Evolutionary conservation across 2,329 filamentous ascomycete species (phyloP).

Genomic region (Hyphodiscus sp.): DNA sequence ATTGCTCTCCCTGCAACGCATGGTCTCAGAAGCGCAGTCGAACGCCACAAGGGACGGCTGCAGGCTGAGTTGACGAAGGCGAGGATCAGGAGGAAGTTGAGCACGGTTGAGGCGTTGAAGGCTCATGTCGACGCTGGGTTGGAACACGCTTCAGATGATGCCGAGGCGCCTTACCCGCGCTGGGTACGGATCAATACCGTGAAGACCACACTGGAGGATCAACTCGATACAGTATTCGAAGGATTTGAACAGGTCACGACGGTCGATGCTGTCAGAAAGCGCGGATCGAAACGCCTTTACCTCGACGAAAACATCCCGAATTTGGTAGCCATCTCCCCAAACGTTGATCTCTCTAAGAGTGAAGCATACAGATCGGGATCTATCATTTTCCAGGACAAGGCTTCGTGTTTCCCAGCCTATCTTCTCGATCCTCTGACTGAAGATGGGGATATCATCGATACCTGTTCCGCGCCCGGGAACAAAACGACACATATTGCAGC

Average conservation of each 20-base stretch:
- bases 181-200: constrained; percentile 88
- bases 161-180: constrained; percentile 57
- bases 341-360: constrained; percentile 64
- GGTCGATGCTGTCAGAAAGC: constrained; percentile 49
- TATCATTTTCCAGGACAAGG: constrained; percentile 92
- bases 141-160: constrained; percentile 33
- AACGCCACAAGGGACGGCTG: constrained; percentile 75
- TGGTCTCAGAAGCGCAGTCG: constrained; percentile 67
- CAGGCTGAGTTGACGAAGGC: constrained; percentile 76
- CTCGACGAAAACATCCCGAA: constrained; percentile 80
- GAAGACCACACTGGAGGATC: constrained; percentile 61
- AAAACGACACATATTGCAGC: constrained; percentile 93
- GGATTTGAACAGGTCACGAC: constrained; percentile 50
- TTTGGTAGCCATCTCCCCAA: constrained; percentile 69
- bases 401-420: constrained; percentile 93
- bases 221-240: constrained; percentile 69
- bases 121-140: constrained; percentile 47
- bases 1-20: constrained; percentile 77
- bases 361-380: constrained; percentile 68
- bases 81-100: constrained; percentile 63
- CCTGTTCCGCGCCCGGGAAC: constrained; percentile 91
- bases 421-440: constrained; percentile 63
- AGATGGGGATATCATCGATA: constrained; percentile 79
- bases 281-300: constrained; percentile 47
- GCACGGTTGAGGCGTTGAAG: constrained; percentile 60